phyloP scores from a whole-genome alignment of 192 early-diverging fungal species.

The Coemansia javaensis region DNA sequence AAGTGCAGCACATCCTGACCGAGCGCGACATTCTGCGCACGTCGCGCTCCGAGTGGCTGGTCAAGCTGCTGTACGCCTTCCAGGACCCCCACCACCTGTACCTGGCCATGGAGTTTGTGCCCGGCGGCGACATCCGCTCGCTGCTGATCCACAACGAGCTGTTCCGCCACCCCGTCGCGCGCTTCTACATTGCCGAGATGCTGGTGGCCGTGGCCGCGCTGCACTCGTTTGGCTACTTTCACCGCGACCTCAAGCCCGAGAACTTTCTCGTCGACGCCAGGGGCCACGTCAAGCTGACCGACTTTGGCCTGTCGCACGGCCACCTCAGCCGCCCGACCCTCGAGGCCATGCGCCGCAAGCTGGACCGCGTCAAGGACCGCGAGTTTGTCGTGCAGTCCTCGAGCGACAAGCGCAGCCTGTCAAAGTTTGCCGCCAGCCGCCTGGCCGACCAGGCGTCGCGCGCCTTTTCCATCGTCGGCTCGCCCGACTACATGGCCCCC shows the following conservation, averaged over 20 bases:
- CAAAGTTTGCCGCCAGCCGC: constrained; percentile 37
- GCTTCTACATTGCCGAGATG: constrained; percentile 89
- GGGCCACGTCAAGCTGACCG: constrained; percentile 86
- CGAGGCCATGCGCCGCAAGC: constrained; percentile 49
- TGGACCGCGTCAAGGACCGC: constrained; percentile 55
- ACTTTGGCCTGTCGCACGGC: constrained; percentile 87
- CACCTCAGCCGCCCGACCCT: constrained; percentile 55
- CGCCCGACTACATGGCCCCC: constrained; percentile 92
- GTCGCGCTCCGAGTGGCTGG: constrained; percentile 72
- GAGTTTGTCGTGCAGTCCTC: constrained; percentile 45
- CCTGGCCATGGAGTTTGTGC: constrained; percentile 67
- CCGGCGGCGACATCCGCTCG: constrained; percentile 73
- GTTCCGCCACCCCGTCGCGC: constrained; percentile 68
- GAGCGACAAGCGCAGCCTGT: constrained; percentile 46
- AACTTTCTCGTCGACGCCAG: constrained; percentile 50
- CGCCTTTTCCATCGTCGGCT: constrained; percentile 76
- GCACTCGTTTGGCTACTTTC: constrained; percentile 48
- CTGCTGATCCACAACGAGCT: constrained; percentile 69
- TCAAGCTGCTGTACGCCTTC: constrained; percentile 87
- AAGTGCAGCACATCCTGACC: constrained; percentile 68
- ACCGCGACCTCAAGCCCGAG: constrained; percentile 50
- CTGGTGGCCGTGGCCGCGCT: constrained; percentile 69
- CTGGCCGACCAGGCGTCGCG: constrained; percentile 51
- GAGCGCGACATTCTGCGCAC: constrained; percentile 73
- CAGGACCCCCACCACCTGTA: constrained; percentile 70